A percentile compares a stretch with the other conserved stretches of the same genome.
Evolutionary conservation across 331 rosid species (phyloP).

Genomic region (Pyrus hybrid): DNA sequence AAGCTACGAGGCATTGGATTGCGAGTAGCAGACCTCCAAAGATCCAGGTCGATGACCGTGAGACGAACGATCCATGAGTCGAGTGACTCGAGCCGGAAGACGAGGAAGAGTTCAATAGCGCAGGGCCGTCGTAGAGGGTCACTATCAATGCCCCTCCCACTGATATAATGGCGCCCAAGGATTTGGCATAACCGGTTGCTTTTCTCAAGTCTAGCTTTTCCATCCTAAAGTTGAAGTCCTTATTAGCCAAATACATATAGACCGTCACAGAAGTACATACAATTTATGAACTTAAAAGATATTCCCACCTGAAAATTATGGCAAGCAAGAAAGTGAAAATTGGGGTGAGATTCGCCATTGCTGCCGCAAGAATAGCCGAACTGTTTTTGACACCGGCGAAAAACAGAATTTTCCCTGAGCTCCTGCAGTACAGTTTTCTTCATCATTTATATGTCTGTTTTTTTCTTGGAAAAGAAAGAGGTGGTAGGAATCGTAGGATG

Average conservation of each 20-base stretch:
- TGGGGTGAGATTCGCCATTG: slow-evolving; percentile 13
- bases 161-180: slow-evolving; percentile 26
- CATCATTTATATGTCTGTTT: neutral
- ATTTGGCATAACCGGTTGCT: slow-evolving; percentile 20
- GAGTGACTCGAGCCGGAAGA: neutral
- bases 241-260: neutral
- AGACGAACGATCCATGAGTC: neutral
- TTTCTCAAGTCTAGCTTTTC: slow-evolving; percentile 23
- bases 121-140: slow-evolving; percentile 32
- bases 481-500: too few species aligned
- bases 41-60: slow-evolving; percentile 13
- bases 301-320: slow-evolving; percentile 2
- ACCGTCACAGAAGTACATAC: neutral
- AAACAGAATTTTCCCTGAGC: slow-evolving; percentile 8
- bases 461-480: too few species aligned
- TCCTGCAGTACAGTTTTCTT: neutral
- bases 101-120: neutral
- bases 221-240: slow-evolving; percentile 16
- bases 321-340: slow-evolving; percentile 13
- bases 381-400: slow-evolving; percentile 12
- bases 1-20: slow-evolving; percentile 1
- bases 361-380: slow-evolving; percentile 7
- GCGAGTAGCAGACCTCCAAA: slow-evolving; percentile 29
- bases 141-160: slow-evolving; percentile 26
- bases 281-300: neutral